Base-by-base conservation (phyloP, 441 rosid species). In the Euphorbia celastroides region DNA sequence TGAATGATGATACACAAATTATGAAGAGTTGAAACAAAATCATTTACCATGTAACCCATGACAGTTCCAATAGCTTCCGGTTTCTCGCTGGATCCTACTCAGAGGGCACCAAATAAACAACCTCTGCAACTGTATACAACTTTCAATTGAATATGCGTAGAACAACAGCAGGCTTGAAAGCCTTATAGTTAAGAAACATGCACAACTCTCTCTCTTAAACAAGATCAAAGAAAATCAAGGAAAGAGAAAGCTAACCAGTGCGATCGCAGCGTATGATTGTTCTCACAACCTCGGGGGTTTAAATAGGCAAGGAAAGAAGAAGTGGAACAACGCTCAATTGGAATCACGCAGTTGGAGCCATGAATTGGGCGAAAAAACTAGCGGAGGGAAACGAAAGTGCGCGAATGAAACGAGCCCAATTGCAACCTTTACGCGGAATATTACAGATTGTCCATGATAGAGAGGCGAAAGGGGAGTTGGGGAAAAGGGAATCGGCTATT, bases 241-340 rank as follows among this genome's bases (percentile, higher is more conserved):
- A 30, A 52, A 68, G 32, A 22, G 44, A 48, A 28, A 4, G 14
- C 25, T 55, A 22, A 65, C 57, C 59, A 58, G 38, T 44, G 61
- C 42, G 69, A 68, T 64, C 62, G 83, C 80, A 71, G 75, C 68
- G 67, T 66, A 70, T 59, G 34, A 56, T 60, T 31, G 41, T 60
- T 41, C 55, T 58, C 3, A 46, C 17, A 59, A 11, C 2, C 51
- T 42, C 16, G n/a, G 22, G 30, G 59, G 27, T 38, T 62, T 72
- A 74, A 82, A 63, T 78, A 72, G 77, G 70, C 63, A 58, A 23
- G 17, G 26, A 57, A 55, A 19, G 57, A 13, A 20, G 12, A 26
- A 27, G 28, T 5, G 28, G 63, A 58, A 60, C 50, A 61, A 20
- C 32, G 34, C 50, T 62, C 48, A 59, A 71, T 69, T 57, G 71